Evolutionary conservation across 768 basidiomycete genomes (phyloP).

Genomic region (Neoboletus magnificus): DNA sequence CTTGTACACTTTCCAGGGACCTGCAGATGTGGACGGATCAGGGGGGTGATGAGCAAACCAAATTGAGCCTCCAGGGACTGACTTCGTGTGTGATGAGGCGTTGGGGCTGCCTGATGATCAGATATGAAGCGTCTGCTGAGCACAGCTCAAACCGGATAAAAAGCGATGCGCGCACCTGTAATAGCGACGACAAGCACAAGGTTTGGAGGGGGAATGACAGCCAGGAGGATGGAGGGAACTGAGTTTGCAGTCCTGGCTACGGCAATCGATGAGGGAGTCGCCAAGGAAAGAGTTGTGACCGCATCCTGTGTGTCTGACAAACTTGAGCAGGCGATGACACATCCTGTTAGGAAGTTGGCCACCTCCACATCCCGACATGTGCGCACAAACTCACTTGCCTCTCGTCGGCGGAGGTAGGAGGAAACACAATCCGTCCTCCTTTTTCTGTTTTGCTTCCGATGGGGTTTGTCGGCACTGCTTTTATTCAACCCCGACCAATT

Average conservation of each 20-base stretch:
- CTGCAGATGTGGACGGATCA: conserved; percentile 28
- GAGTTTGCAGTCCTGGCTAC: conserved; percentile 38
- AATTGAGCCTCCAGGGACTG: conserved; percentile 15
- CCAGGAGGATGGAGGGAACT: conserved; percentile 48
- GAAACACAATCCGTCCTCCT: conserved; percentile 3
- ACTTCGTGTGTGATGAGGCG: conserved; percentile 47
- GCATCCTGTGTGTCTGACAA: conserved; percentile 50
- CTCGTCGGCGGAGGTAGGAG: conserved; percentile 57
- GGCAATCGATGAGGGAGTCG: conserved; percentile 53
- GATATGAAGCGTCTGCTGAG: not conserved
- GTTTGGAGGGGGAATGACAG: conserved; percentile 37
- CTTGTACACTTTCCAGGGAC: conserved; percentile 37
- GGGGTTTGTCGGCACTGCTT: conserved; percentile 4
- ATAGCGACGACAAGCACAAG: conserved; percentile 54
- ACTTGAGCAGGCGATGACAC: conserved; percentile 63
- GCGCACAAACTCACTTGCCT: conserved; percentile 16
- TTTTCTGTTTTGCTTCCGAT: not conserved
- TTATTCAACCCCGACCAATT: conserved; percentile 3
- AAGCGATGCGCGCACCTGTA: conserved; percentile 39
- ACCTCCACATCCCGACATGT: not conserved
- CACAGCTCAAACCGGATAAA: not conserved
- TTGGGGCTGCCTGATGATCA: conserved; percentile 47
- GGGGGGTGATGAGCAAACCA: not conserved
- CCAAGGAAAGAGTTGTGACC: conserved; percentile 49
- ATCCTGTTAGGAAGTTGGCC: conserved; percentile 35